Base-by-base conservation (phyloP, 176 grass and related monocot species). In the Carex cristatella region DNA sequence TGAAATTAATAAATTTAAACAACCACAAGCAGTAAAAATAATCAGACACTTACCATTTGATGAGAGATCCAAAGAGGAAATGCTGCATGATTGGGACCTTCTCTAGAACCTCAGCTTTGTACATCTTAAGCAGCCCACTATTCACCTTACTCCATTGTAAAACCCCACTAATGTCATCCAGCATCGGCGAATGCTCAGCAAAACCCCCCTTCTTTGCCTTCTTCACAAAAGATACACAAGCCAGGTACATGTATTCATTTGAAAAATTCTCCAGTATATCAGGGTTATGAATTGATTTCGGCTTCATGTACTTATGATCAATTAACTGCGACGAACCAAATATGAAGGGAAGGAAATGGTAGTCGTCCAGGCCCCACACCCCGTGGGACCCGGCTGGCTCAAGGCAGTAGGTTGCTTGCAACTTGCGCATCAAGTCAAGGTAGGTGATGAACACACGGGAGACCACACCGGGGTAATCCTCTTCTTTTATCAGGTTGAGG, bases 1-100 rank as follows among this genome's bases (percentile, higher is more conserved):
- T 38, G 33, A 61, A 19, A 65, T 14, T 0, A 63, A 40, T 5
- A 81, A 48, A 42, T 81, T 61, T 42, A 67, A 66, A 42, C 12
- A 32, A 67, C 3, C 28, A 81, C 15, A 81, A 81, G 23, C 11
- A 44, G 2, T 7, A 63, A 44, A 42, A 37, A 42, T 28, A 83
- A 83, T 65, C 60, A 65, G 75, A 81, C 48, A 72, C 71, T 42
- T 97, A 99, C 96, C 96, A 99, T 89, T 92, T 99, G 81, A 99
- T 92, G 19, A 95, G 90, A 33, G 90, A 99, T 19, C 96, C 93
- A 46, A 99, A 99, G 86, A 99, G 91, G 88, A 99, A 95, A 87
- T 99, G 96, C 81, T 99, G 96, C 96, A 99, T 99, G 81, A 99
- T 99, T 0, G 93, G 93, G 57, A 95, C 96, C 87, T 95, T 99